These are phyloP conservation scores for Cutaneotrichosporon sp. DNA, from an alignment of 1,284 basidiomycete genomes.

Conservation along the genomic window DNA sequence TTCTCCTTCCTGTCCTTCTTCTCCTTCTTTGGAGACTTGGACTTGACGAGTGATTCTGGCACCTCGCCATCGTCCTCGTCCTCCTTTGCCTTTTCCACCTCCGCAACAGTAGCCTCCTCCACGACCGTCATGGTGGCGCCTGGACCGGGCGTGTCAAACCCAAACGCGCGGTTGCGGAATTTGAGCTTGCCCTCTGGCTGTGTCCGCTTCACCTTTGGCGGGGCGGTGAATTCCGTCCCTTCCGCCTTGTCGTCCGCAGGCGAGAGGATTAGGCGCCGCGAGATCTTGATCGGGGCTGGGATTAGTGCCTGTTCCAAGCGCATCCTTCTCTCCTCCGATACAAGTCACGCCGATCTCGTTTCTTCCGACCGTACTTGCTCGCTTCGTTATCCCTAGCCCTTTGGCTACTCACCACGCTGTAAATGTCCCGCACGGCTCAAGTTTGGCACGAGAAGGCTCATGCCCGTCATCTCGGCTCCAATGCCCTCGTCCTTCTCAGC, in stretches of 20 bases:
- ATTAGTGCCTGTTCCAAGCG: background rate
- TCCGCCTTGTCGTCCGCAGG: conserved; percentile 21
- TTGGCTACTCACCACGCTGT: conserved; percentile 37
- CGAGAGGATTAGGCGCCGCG: conserved; percentile 42
- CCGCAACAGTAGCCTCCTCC: conserved; percentile 7
- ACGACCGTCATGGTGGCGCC: background rate
- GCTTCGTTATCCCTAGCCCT: too few species aligned
- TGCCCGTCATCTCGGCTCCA: conserved; percentile 44
- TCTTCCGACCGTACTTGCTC: too few species aligned
- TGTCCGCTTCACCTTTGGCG: conserved; percentile 29
- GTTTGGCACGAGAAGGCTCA: conserved; percentile 46
- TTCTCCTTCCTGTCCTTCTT: too few species aligned
- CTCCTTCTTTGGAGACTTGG: conserved; percentile 12
- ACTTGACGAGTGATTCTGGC: background rate
- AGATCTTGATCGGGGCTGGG: conserved; percentile 43
- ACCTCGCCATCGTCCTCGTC: background rate
- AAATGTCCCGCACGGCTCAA: conserved; percentile 32
- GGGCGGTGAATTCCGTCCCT: background rate
- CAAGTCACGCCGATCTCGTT: too few species aligned
- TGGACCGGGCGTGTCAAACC: conserved; percentile 44
- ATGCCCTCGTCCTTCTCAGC: conserved; percentile 34
- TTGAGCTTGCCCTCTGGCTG: conserved; percentile 46
- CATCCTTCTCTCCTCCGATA: too few species aligned
- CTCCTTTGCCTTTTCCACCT: background rate
- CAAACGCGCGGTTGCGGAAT: conserved; percentile 44